phyloP scores from a whole-genome alignment of 2,329 filamentous ascomycete species.

The Beauveria brongniartii region DNA sequence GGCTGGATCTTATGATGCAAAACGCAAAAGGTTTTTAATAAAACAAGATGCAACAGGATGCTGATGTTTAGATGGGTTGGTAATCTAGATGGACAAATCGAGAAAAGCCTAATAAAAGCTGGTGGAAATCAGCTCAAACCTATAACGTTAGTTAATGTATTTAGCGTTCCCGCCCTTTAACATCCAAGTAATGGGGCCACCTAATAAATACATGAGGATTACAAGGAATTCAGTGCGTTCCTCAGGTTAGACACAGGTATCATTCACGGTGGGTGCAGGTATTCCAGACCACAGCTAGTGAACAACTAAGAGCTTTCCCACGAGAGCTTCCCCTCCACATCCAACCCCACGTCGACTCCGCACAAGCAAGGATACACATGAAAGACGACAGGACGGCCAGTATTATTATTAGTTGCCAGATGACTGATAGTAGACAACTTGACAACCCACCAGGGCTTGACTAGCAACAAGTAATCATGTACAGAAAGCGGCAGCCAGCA shows the following conservation, averaged over 20 bases:
- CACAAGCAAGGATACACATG: background rate
- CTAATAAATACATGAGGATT: background rate
- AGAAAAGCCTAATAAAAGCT: background rate
- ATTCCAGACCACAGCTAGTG: background rate
- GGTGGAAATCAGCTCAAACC: background rate
- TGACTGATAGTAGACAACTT: background rate
- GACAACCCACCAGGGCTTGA: no score
- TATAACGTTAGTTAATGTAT: background rate
- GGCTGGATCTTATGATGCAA: no score
- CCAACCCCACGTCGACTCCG: background rate
- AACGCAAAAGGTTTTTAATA: background rate
- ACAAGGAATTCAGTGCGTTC: background rate
- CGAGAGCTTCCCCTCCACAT: background rate
- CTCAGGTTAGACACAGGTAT: background rate
- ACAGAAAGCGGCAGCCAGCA: background rate
- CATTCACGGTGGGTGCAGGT: conserved; percentile 1
- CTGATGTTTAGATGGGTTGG: conserved; percentile 7
- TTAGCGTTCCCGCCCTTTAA: background rate
- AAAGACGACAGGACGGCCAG: background rate
- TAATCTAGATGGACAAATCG: conserved; percentile 7
- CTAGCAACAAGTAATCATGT: no score
- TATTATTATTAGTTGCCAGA: background rate
- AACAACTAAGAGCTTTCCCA: background rate
- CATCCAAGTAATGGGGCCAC: no score
- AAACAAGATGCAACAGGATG: background rate